Percentiles rank a stretch among this genome's conserved stretches.
These are phyloP conservation scores for Aspergillus hortae DNA, from an alignment of 2,329 filamentous ascomycete species.

Conservation along the genomic window DNA sequence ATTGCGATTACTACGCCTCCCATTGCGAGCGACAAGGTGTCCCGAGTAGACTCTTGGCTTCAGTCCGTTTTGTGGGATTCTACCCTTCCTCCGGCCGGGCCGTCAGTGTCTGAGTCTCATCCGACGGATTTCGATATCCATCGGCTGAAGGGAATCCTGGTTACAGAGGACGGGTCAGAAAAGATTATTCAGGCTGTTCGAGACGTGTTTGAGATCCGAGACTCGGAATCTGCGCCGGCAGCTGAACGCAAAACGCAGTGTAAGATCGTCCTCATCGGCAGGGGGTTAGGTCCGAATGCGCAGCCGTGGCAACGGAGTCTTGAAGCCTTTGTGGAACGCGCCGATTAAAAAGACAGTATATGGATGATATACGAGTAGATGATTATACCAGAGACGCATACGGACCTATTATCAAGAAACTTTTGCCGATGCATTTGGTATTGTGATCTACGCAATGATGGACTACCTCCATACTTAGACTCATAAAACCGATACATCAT, in stretches of 20 bases:
- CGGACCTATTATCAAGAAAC: no score
- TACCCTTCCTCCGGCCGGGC: slow-evolving; percentile 19
- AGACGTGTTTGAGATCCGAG: slow-evolving; percentile 88
- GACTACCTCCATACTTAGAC: background rate
- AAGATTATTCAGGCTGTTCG: slow-evolving; percentile 88
- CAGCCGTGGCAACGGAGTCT: slow-evolving; percentile 35
- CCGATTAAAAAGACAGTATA: background rate
- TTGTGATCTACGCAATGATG: no score
- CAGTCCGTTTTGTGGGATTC: slow-evolving; percentile 78
- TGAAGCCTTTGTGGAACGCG: slow-evolving; percentile 23
- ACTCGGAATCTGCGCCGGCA: slow-evolving; percentile 40
- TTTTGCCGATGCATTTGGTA: no score
- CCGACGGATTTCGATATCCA: slow-evolving; percentile 70
- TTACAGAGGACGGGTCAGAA: slow-evolving; percentile 59
- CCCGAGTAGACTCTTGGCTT: slow-evolving; percentile 74
- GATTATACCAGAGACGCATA: background rate
- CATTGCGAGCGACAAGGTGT: slow-evolving; percentile 57
- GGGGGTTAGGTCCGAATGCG: slow-evolving; percentile 35
- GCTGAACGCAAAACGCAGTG: slow-evolving; percentile 26
- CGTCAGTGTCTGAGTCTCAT: slow-evolving; percentile 8
- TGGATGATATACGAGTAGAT: background rate
- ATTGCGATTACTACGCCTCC: slow-evolving; percentile 65
- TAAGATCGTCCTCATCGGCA: slow-evolving; percentile 48
- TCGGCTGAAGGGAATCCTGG: slow-evolving; percentile 76
- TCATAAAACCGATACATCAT: background rate